Evolutionary conservation across 2,329 filamentous ascomycete species (phyloP).

Genomic region (Pseudogymnoascus sp.): DNA sequence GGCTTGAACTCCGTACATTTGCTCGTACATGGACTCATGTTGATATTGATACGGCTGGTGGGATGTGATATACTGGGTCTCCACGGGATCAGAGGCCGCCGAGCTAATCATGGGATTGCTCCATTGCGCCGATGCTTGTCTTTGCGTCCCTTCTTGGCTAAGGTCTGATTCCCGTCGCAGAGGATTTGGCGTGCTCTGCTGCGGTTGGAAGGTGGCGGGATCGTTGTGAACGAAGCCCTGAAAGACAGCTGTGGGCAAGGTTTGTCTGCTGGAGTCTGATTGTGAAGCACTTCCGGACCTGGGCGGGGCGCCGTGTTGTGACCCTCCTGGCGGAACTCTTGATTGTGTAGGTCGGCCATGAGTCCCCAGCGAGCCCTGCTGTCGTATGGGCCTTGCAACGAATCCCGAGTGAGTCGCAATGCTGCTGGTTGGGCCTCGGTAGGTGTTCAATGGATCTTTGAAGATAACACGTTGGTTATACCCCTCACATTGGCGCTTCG

Average conservation of each 20-base stretch:
- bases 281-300: background rate
- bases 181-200: background rate
- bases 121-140: background rate
- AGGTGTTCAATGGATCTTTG: conserved; percentile 61
- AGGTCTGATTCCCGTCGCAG: background rate
- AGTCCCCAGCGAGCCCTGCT: background rate
- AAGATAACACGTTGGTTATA: conserved; percentile 77
- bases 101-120: background rate
- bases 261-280: background rate
- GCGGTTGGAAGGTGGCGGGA: background rate
- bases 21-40: background rate
- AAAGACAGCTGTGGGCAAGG: background rate
- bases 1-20: background rate
- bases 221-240: conserved; percentile 1
- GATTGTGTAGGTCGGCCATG: background rate
- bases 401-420: background rate
- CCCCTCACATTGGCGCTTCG: conserved; percentile 74
- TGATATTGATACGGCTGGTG: background rate
- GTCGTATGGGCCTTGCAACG: background rate
- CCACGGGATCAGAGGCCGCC: background rate
- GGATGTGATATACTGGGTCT: background rate
- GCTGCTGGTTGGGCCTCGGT: conserved; percentile 34
- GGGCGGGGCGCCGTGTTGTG: background rate
- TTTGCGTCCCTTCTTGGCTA: background rate
- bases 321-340: background rate